Evolutionary conservation across 2,329 filamentous ascomycete genomes (phyloP), one percentile per base, ranked within the genome.

Genomic region (Colletotrichum sp.): DNA sequence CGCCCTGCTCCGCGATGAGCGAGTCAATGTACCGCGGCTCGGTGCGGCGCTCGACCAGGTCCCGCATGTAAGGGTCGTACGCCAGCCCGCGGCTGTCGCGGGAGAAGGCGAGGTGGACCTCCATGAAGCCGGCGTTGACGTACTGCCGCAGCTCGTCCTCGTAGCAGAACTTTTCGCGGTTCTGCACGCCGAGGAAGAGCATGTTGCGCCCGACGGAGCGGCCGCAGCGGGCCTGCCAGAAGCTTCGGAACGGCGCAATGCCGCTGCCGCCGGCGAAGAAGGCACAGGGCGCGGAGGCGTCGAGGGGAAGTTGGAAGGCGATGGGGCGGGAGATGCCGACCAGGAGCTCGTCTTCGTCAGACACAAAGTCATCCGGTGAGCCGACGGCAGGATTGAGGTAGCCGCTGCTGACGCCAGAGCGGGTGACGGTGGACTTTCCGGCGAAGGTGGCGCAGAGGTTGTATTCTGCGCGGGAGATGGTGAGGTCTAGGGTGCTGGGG

Each of bases 211-310:
- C 87, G 10, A 87, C 85, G 0, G 84, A 81, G 0, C 83, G 80
- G 8, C 83, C 74, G 32, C 66, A 75, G 0, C 89, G 85, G 13
- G 87, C 83, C 79, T 90, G 87, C 88, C 88, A 90, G 78, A 90
- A 90, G 62, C 87, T 88, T 4, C 89, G 84, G 81, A 90, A 90
- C 0, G 88, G 88, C 0, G 89, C 89, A 32, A 90, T 89, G 2
- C 89, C 88, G 56, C 87, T 89, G 0, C 89, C 89, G 10, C 89
- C 89, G 0, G 89, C 89, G 77, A 91, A 90, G 78, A 88, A 88
- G 0, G 88, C 88, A 30, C 89, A 89, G 0, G 89, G 89, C 0
- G 87, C 87, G 55, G 88, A 87, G 12, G 85, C 82, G 52, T 90
- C 87, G 6, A 89, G 82, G 0, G 89, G 89, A 1, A 90, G 82